phyloP scores from a whole-genome alignment of 345 rosid genomes.

The Trapa incisa region DNA sequence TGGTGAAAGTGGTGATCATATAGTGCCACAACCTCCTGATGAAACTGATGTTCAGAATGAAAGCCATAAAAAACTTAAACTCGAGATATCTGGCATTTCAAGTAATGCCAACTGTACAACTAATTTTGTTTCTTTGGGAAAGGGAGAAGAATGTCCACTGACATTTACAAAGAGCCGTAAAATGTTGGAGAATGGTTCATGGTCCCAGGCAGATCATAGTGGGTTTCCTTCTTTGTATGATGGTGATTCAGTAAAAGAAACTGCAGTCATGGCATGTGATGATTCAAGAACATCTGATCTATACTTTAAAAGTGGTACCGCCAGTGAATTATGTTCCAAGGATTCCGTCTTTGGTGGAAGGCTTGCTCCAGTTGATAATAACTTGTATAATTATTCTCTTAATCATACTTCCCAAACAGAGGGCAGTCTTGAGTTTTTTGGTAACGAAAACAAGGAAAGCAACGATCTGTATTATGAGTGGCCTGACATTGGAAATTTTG shows the following conservation, averaged over 20 bases:
- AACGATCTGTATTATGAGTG: conserved; percentile 59
- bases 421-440: conserved; percentile 41
- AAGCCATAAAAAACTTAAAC: conserved; percentile 31
- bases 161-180: conserved; percentile 20
- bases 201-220: conserved; percentile 33
- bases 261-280: conserved; percentile 21
- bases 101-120: conserved; percentile 19
- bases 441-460: conserved; percentile 48
- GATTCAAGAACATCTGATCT: conserved; percentile 29
- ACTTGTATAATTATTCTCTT: conserved; percentile 32
- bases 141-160: conserved; percentile 18
- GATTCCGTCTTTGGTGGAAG: conserved; percentile 34
- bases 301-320: conserved; percentile 26
- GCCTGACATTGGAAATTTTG: conserved; percentile 78
- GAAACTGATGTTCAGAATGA: conserved; percentile 23
- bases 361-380: conserved; percentile 18
- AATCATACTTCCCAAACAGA: conserved; percentile 36
- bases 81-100: conserved; percentile 26
- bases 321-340: conserved; percentile 22
- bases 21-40: conserved; percentile 46
- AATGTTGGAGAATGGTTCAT: conserved; percentile 45
- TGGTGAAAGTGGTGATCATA: conserved; percentile 50
- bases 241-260: conserved; percentile 32
- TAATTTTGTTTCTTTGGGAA: conserved; percentile 19
- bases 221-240: conserved; percentile 25